Percentiles rank a stretch among this genome's conserved stretches.
These are phyloP conservation scores for Cladosporium sp. DNA, from an alignment of 2,329 filamentous ascomycete species.

Conservation along the genomic window DNA sequence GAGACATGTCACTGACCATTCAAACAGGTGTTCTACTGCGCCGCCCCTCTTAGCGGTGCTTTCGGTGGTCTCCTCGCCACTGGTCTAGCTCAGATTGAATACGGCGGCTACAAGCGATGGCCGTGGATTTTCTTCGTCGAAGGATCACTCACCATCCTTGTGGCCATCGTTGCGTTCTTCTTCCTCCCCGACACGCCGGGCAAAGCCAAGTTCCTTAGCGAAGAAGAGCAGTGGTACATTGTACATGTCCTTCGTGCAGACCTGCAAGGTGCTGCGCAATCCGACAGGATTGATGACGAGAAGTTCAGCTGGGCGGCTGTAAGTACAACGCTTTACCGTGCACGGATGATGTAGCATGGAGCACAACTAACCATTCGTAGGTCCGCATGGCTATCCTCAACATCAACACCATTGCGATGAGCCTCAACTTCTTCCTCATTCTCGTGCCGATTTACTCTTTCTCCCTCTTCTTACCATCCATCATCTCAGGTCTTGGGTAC, in stretches of 20 bases:
- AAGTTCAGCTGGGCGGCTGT: slow-evolving; percentile 32
- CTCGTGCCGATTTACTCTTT: slow-evolving; percentile 39
- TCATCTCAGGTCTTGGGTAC: slow-evolving; percentile 42
- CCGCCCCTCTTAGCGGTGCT: slow-evolving; percentile 36
- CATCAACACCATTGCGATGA: slow-evolving; percentile 32
- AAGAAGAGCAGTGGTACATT: slow-evolving; percentile 28
- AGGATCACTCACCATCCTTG: slow-evolving; percentile 53
- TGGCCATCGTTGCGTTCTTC: slow-evolving; percentile 52
- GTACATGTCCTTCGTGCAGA: slow-evolving; percentile 30
- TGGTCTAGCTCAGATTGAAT: slow-evolving; percentile 38
- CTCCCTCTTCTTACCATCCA: slow-evolving; percentile 45
- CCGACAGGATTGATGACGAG: slow-evolving; percentile 29
- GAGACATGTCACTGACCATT: slow-evolving; percentile 17
- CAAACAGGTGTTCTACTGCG: slow-evolving; percentile 29
- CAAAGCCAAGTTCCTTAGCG: slow-evolving; percentile 67
- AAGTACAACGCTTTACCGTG: background rate
- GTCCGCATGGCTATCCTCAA: slow-evolving; percentile 30
- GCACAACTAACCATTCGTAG: slow-evolving; percentile 16
- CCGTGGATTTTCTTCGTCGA: slow-evolving; percentile 44
- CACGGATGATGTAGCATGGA: too few relatives aligned
- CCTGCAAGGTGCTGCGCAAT: slow-evolving; percentile 25
- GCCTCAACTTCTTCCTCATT: slow-evolving; percentile 32
- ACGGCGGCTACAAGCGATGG: slow-evolving; percentile 37
- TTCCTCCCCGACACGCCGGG: slow-evolving; percentile 51
- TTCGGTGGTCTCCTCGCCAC: slow-evolving; percentile 42